Conservation (phyloP, 495 filamentous ascomycete genomes). For the Viridothelium virens region DNA sequence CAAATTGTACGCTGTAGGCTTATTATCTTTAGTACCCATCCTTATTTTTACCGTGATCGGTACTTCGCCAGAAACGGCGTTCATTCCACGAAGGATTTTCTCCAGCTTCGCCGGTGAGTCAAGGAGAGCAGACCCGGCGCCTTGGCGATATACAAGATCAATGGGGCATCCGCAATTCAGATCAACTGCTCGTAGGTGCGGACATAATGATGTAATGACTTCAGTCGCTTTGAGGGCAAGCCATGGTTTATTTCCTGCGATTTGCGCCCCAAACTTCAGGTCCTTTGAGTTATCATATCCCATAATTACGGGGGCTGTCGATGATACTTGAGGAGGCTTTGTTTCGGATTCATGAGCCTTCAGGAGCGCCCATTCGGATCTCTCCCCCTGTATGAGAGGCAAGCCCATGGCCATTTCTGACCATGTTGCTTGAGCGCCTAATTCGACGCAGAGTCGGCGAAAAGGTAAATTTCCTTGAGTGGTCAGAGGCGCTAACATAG, state of each 20-base stretch:
- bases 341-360: conserved; percentile 79
- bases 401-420: conserved; percentile 97
- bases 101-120: conserved; percentile 76
- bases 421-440: conserved; percentile 89
- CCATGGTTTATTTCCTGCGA: conserved; percentile 84
- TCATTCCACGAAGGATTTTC: conserved; percentile 92
- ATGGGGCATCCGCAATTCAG: conserved; percentile 97
- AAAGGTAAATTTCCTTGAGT: conserved; percentile 98
- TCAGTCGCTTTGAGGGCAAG: conserved; percentile 80
- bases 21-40: conserved; percentile 75
- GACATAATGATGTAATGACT: conserved; percentile 62
- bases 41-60: conserved; percentile 92
- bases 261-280: conserved; percentile 81
- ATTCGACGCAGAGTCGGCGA: conserved; percentile 78
- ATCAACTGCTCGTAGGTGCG: conserved; percentile 79
- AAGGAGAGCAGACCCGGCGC: conserved; percentile 89
- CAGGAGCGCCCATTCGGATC: conserved; percentile 89
- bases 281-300: conserved; percentile 77
- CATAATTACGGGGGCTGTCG: conserved; percentile 46
- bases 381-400: conserved; percentile 83
- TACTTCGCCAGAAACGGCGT: conserved; percentile 73
- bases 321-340: conserved; percentile 52
- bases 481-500: conserved; percentile 77
- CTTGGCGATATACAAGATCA: conserved; percentile 77
- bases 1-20: conserved; percentile 71